These are phyloP conservation scores for Vickermania ingenoplastis DNA, from an alignment of 208 protist genomes.

Conservation along the genomic window DNA sequence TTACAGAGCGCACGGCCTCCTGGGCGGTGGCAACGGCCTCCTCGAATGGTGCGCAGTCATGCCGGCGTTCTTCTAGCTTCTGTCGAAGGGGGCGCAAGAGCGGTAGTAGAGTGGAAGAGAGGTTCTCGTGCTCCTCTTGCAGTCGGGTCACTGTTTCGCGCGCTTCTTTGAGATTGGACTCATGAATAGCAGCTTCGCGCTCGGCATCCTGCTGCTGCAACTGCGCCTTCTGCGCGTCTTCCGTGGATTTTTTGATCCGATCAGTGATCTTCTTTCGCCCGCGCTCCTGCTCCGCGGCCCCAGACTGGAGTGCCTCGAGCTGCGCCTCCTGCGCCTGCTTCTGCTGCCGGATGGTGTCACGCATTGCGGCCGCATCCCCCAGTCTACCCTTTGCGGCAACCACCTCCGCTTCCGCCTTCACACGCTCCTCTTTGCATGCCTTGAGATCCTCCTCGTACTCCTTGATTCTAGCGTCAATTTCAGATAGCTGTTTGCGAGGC, in stretches of 20 bases:
- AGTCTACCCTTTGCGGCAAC: constrained; percentile 57
- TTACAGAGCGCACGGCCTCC: constrained; percentile 36
- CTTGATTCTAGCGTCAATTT: constrained; percentile 61
- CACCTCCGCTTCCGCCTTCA: constrained; percentile 33
- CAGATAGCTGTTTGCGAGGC: constrained; percentile 39
- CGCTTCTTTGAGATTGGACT: constrained; percentile 76
- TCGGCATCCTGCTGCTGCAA: constrained; percentile 79
- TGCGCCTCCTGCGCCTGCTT: constrained; percentile 57
- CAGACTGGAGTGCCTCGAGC: constrained; percentile 63
- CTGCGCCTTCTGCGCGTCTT: constrained; percentile 59
- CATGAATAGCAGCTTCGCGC: constrained; percentile 67
- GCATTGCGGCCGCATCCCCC: constrained; percentile 36
- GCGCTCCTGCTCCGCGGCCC: constrained; percentile 53
- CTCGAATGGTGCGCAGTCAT: constrained; percentile 83
- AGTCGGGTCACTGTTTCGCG: constrained; percentile 38
- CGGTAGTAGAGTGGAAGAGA: constrained; percentile 70
- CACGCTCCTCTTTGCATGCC: constrained; percentile 23
- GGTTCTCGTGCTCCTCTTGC: constrained; percentile 48
- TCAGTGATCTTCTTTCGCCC: constrained; percentile 62
- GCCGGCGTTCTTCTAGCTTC: constrained; percentile 89
- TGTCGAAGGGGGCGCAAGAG: constrained; percentile 74
- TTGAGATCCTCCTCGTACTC: constrained; percentile 46
- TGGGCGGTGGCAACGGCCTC: constrained; percentile 56
- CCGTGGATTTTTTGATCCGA: constrained; percentile 77
- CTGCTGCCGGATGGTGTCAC: constrained; percentile 46